phyloP scores from a whole-genome alignment of 2,329 filamentous ascomycete genomes.

The Sporothrix inflata region DNA sequence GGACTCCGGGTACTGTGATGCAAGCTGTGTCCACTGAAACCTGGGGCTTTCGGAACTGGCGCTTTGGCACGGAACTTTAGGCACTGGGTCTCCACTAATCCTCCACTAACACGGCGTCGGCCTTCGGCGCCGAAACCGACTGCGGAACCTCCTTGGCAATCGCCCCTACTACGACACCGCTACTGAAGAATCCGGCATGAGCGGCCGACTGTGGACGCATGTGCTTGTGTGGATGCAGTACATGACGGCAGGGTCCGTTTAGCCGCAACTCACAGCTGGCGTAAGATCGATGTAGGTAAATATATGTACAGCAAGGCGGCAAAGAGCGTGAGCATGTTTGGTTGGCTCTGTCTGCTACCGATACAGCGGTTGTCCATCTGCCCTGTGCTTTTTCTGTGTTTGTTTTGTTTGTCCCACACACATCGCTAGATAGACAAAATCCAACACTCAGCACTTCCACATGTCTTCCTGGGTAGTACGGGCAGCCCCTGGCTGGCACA shows the following conservation, averaged over 20 bases:
- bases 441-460: not conserved
- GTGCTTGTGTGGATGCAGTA: not conserved
- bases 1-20: no score
- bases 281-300: not conserved
- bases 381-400: not conserved
- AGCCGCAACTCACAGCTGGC: not conserved
- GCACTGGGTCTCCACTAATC: not conserved
- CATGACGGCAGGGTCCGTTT: not conserved
- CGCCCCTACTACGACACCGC: not conserved
- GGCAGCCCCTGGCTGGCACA: not conserved
- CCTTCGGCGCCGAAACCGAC: not conserved
- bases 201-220: not conserved
- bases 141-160: no score
- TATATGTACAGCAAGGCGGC: not conserved
- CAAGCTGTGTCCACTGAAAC: no score
- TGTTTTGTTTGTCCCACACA: not conserved
- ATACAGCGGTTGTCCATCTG: not conserved
- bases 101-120: not conserved
- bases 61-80: no score
- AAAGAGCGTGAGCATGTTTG: not conserved
- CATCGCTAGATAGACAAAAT: not conserved
- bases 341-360: not conserved
- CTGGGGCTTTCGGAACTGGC: no score
- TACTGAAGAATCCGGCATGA: not conserved
- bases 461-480: constrained; percentile 7